Evolutionary conservation across 2,329 filamentous ascomycete genomes (phyloP), one percentile per base, ranked within the genome.

Genomic region (Sclerotinia glacialis): DNA sequence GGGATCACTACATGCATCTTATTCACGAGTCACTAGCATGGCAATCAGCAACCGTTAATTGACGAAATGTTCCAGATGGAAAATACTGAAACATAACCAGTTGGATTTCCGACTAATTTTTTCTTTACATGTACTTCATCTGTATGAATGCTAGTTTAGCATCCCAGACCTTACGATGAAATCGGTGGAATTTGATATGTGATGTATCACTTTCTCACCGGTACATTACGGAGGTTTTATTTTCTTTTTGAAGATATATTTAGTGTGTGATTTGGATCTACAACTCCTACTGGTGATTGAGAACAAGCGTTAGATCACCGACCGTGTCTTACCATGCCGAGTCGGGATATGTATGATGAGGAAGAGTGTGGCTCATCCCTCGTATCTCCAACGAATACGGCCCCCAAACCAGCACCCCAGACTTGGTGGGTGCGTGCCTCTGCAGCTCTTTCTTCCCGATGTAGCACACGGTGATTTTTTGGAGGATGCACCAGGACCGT

Each of bases 371-470:
- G 28, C 21, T 23, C 28, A 47, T 7, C 9, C 21, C 31, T 60
- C 58, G 58, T 60, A 60, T 60, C 58, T 12, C 28, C 56, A 47
- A 60, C 28, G 56, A 60, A 60, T 60, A 46, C 28, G 28, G 42
- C 56, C 56, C 21, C 56, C 42, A 60, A 49, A 37, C 8, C 21
- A n/a, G n/a, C 34, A 40, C n/a, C 34, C 53, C 56, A 34, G 56
- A 60, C 23, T 47, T 26, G n/a, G 8, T 44, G 18, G 16, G 14
- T 60, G 58, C 58, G 12, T 11, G 31, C 44, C 44, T 31, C n/a
- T 21, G 31, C 31, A 37, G 11, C 21, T 40, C 31, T 5, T 58
- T 23, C 21, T 49, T 49, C 58, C 58, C 58, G 44, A 61, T 4
- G 28, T 49, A 16, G 44, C 16, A 49, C 31, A 49, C 16, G 12